Conservation (phyloP, 2,329 filamentous ascomycete species). For the Tricladium varicosporioides region DNA sequence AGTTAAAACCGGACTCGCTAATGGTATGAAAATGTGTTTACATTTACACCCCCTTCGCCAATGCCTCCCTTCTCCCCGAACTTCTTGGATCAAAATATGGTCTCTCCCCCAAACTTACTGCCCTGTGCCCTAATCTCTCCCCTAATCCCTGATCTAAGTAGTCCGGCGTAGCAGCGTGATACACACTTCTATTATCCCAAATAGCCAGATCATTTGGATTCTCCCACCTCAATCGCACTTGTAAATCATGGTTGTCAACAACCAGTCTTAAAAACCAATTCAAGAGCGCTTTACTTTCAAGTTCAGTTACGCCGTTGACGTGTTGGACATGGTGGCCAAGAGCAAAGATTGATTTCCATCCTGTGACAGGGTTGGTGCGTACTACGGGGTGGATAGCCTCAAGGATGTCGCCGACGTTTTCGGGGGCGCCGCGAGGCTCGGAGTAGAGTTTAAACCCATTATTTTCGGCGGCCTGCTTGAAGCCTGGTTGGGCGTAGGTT, state of each 20-base stretch:
- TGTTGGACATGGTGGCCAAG: slow-evolving; percentile 49
- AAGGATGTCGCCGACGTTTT: slow-evolving; percentile 50
- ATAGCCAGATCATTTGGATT: slow-evolving; percentile 44
- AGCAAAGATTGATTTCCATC: slow-evolving; percentile 55
- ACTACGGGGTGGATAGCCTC: slow-evolving; percentile 48
- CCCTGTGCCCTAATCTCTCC: slow-evolving; percentile 44
- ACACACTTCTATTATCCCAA: slow-evolving; percentile 57
- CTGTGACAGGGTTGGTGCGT: slow-evolving; percentile 56
- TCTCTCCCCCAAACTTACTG: slow-evolving; percentile 49
- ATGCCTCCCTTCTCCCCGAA: slow-evolving; percentile 41
- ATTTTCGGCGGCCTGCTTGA: slow-evolving; percentile 46
- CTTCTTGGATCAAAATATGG: slow-evolving; percentile 50
- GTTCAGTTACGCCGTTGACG: slow-evolving; percentile 46
- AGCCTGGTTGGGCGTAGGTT: slow-evolving; percentile 50
- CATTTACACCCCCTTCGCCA: background rate
- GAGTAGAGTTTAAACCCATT: slow-evolving; percentile 46
- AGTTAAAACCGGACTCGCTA: no score
- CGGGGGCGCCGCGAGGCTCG: slow-evolving; percentile 49
- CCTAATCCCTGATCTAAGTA: slow-evolving; percentile 44
- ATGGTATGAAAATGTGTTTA: no score
- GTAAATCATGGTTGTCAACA: slow-evolving; percentile 54
- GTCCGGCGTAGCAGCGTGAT: slow-evolving; percentile 55
- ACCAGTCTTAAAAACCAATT: slow-evolving; percentile 51
- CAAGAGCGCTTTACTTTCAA: slow-evolving; percentile 28
- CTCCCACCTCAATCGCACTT: slow-evolving; percentile 42